phyloP scores from a whole-genome alignment of 1,284 basidiomycete species.

The Microbotryomycetes sp. region DNA sequence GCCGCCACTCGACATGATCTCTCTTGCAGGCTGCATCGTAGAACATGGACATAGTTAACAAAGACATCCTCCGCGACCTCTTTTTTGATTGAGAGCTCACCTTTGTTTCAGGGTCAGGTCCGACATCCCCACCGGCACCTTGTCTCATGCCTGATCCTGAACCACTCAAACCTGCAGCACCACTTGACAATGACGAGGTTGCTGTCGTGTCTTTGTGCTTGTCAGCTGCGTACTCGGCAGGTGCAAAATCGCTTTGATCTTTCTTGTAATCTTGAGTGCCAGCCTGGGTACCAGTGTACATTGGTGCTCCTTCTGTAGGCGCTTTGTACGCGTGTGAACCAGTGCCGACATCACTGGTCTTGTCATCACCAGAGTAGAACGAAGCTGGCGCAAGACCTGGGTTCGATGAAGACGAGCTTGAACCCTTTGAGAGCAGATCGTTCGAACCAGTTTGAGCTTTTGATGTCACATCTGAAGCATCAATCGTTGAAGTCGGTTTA shows the following conservation, averaged over 20 bases:
- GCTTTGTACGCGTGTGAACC: not conserved
- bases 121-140: not conserved
- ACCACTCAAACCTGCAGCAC: too few species aligned
- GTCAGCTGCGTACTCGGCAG: not conserved
- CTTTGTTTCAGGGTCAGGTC: not conserved
- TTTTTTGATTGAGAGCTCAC: too few species aligned
- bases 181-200: too few species aligned
- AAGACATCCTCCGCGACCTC: too few species aligned
- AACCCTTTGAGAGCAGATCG: not conserved
- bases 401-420: not conserved
- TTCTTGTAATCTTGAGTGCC: not conserved
- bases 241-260: not conserved
- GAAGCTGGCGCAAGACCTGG: not conserved
- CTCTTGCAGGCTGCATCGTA: not conserved
- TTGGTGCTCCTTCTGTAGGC: not conserved
- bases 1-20: not conserved
- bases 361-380: not conserved
- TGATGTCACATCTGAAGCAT: not conserved
- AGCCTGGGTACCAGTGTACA: not conserved
- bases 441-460: not conserved
- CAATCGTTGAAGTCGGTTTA: not conserved
- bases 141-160: too few species aligned
- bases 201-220: not conserved
- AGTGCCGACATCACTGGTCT: not conserved
- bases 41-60: too few species aligned